Evolutionary conservation across 805 yeast genomes (phyloP).

Genomic region (Pichia phayaonensis): DNA sequence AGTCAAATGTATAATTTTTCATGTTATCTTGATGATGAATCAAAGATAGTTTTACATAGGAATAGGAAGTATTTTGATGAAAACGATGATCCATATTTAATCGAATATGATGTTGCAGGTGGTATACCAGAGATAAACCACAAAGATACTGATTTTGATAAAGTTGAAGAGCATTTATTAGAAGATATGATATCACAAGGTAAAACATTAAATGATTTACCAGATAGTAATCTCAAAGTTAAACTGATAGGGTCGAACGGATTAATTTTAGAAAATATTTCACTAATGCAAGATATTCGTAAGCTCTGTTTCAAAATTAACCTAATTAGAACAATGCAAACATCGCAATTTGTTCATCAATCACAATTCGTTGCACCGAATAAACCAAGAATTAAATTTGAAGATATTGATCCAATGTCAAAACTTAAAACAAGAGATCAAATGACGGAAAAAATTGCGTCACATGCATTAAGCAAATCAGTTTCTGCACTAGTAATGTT

Average conservation of each 20-base stretch:
- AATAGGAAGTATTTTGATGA: conserved; percentile 37
- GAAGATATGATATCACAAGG: conserved; percentile 29
- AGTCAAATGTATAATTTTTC: conserved; percentile 58
- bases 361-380: conserved; percentile 67
- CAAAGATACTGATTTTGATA: conserved; percentile 40
- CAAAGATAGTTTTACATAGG: conserved; percentile 26
- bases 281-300: conserved; percentile 80
- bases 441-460: conserved; percentile 52
- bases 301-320: conserved; percentile 84
- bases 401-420: conserved; percentile 80
- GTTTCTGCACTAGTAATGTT: conserved; percentile 81
- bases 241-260: conserved; percentile 51
- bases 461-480: conserved; percentile 56
- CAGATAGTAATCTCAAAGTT: conserved; percentile 35
- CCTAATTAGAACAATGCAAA: conserved; percentile 84
- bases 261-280: conserved; percentile 56
- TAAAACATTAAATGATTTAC: conserved; percentile 27
- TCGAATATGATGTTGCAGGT: conserved; percentile 81
- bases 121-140: conserved; percentile 64
- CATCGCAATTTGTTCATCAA: conserved; percentile 65
- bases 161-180: conserved; percentile 37
- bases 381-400: conserved; percentile 45
- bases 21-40: conserved; percentile 35
- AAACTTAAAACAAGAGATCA: conserved; percentile 63
- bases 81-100: conserved; percentile 53